These are phyloP conservation scores for Sporothrix pallida DNA, from an alignment of 2,329 filamentous ascomycete species.

Conservation along the genomic window DNA sequence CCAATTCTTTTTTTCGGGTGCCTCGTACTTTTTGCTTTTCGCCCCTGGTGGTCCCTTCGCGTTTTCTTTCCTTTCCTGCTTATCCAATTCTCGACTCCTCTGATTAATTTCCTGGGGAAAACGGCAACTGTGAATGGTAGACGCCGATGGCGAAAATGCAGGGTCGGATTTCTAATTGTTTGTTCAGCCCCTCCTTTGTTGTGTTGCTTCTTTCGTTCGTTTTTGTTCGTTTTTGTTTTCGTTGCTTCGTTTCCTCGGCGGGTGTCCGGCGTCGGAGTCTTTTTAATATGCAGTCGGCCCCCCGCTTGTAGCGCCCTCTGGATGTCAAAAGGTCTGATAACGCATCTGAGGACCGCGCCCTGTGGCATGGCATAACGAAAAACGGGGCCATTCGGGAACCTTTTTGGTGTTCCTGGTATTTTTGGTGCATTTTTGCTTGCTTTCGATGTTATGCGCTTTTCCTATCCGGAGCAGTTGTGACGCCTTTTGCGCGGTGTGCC, in stretches of 20 bases:
- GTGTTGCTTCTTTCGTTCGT: neutral
- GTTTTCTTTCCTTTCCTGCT: slow-evolving; percentile 12
- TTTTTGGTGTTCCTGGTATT: neutral
- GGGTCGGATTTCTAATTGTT: slow-evolving; percentile 18
- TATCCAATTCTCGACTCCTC: neutral
- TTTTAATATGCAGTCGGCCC: neutral
- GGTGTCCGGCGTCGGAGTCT: slow-evolving; percentile 14
- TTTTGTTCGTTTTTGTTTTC: too few relatives aligned
- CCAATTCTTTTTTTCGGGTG: neutral
- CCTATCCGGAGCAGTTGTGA: slow-evolving; percentile 1
- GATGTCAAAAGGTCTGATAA: slow-evolving; percentile 14
- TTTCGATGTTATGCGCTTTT: neutral
- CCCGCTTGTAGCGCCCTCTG: slow-evolving; percentile 15
- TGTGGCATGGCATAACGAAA: neutral
- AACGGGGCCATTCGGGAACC: neutral
- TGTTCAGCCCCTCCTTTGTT: neutral
- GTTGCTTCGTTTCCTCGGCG: neutral
- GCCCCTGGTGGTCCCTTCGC: neutral
- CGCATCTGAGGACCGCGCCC: neutral
- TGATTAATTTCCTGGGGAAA: neutral
- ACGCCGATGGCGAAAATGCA: slow-evolving; percentile 20
- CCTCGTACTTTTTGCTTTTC: neutral
- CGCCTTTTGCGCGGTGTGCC: neutral
- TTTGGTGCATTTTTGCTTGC: neutral
- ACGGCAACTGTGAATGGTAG: neutral